Evolutionary conservation across 805 yeast species (phyloP).

Genomic region (Wickerhamiella lipophila): DNA sequence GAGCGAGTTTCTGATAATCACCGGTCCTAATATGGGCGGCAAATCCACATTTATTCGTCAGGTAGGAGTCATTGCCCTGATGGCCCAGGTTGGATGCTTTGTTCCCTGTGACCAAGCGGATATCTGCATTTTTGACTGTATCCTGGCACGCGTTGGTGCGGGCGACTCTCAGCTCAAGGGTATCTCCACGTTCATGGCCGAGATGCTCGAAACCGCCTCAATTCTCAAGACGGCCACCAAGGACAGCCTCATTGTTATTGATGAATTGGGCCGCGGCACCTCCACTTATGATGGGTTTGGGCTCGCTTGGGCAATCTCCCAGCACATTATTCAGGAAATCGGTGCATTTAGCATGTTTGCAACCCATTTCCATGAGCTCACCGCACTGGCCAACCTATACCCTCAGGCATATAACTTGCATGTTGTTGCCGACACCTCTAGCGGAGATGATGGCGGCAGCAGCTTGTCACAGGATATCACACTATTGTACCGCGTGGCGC

Average conservation of each 20-base stretch:
- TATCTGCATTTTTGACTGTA: constrained; percentile 74
- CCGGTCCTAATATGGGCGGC: constrained; percentile 88
- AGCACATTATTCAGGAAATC: constrained; percentile 58
- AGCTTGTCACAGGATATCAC: constrained; percentile 57
- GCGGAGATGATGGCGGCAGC: constrained; percentile 27
- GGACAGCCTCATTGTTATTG: constrained; percentile 75
- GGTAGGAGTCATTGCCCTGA: constrained; percentile 52
- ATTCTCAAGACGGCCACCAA: constrained; percentile 67
- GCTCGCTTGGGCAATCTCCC: constrained; percentile 91
- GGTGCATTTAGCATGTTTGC: constrained; percentile 82
- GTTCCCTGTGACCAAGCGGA: constrained; percentile 71
- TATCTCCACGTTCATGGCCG: constrained; percentile 91
- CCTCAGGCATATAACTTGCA: constrained; percentile 65
- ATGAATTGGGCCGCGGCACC: constrained; percentile 93
- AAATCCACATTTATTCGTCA: constrained; percentile 67
- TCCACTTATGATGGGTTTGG: constrained; percentile 95
- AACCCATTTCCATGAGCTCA: constrained; percentile 93
- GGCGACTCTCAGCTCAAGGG: constrained; percentile 97
- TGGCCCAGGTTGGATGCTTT: constrained; percentile 69
- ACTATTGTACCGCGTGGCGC: constrained; percentile 81
- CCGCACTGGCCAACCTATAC: constrained; percentile 53
- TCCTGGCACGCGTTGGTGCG: constrained; percentile 95
- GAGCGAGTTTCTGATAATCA: constrained; percentile 66
- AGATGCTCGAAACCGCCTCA: constrained; percentile 87
- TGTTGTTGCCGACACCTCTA: constrained; percentile 58